A percentile compares a stretch with the other conserved stretches of the same genome.
phyloP scores from a whole-genome alignment of 2,329 filamentous ascomycete genomes.

The Pezicula rhizophila region DNA sequence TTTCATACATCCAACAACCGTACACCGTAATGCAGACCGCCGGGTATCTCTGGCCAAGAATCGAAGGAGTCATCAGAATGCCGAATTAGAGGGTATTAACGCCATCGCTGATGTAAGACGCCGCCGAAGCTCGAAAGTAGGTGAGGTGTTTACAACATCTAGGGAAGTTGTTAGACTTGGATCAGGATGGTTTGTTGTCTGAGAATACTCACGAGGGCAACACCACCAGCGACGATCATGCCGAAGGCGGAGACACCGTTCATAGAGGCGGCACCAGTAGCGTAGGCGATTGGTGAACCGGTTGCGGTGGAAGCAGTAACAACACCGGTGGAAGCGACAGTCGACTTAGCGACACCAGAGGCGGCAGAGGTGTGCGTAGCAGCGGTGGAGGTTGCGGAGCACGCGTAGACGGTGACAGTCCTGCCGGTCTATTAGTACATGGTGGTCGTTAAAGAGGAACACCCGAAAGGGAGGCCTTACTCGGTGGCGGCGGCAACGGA shows the following conservation, averaged over 20 bases:
- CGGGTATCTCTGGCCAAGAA: constrained; percentile 18
- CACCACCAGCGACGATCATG: constrained; percentile 27
- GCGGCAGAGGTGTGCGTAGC: constrained; percentile 8
- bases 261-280: constrained; percentile 22
- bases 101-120: constrained; percentile 15
- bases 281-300: constrained; percentile 22
- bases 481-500: constrained; percentile 20
- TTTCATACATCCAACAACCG: constrained; percentile 8
- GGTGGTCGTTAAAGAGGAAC: neutral
- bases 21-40: constrained; percentile 14
- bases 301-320: constrained; percentile 11
- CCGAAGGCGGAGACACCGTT: constrained; percentile 24
- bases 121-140: constrained; percentile 15
- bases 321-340: constrained; percentile 14
- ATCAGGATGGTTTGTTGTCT: neutral
- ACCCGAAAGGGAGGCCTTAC: neutral
- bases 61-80: constrained; percentile 15
- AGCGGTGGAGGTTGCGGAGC: neutral
- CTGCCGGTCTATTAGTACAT: neutral
- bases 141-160: constrained; percentile 24
- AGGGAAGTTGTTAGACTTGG: constrained; percentile 9
- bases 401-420: constrained; percentile 4
- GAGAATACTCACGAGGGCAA: constrained; percentile 25
- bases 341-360: neutral
- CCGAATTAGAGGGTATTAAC: constrained; percentile 19